phyloP scores from a whole-genome alignment of 176 grass and related monocot genomes.

The Raddia guianensis region DNA sequence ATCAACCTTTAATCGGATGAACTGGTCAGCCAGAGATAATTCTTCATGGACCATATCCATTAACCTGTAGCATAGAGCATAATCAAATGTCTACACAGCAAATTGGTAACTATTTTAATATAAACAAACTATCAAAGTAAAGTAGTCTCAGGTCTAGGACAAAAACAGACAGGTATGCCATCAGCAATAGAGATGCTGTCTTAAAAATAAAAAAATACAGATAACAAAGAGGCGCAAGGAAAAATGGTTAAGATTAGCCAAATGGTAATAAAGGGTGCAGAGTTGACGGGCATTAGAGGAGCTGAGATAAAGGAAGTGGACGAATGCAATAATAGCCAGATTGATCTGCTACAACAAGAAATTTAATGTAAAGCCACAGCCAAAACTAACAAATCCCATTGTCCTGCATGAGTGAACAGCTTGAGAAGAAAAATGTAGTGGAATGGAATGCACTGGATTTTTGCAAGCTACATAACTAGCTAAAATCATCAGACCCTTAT shows the following conservation, averaged over 20 bases:
- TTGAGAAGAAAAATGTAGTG: not conserved
- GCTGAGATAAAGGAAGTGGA: constrained; percentile 1
- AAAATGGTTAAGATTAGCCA: constrained; percentile 18
- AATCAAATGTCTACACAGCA: constrained; percentile 40
- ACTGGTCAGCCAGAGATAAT: constrained; percentile 85
- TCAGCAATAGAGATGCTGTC: not conserved
- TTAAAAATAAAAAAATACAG: not conserved
- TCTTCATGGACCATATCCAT: constrained; percentile 94
- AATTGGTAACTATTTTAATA: constrained; percentile 31
- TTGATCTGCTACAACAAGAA: constrained; percentile 18
- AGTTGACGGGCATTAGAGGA: not conserved
- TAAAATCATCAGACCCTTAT: constrained; percentile 17
- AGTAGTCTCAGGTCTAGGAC: not conserved
- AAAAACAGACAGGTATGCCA: not conserved
- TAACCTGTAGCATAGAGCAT: constrained; percentile 61
- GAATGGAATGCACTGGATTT: constrained; percentile 1
- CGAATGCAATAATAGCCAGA: constrained; percentile 3
- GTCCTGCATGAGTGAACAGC: not conserved
- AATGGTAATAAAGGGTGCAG: not conserved
- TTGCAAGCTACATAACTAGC: not conserved
- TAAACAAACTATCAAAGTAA: constrained; percentile 18
- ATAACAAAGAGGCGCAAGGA: not conserved
- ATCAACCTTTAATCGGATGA: constrained; percentile 75
- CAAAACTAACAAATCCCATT: constrained; percentile 23
- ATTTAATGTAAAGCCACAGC: constrained; percentile 1